Conservation (phyloP, 495 filamentous ascomycete genomes). For the Penicillium paradoxum region DNA sequence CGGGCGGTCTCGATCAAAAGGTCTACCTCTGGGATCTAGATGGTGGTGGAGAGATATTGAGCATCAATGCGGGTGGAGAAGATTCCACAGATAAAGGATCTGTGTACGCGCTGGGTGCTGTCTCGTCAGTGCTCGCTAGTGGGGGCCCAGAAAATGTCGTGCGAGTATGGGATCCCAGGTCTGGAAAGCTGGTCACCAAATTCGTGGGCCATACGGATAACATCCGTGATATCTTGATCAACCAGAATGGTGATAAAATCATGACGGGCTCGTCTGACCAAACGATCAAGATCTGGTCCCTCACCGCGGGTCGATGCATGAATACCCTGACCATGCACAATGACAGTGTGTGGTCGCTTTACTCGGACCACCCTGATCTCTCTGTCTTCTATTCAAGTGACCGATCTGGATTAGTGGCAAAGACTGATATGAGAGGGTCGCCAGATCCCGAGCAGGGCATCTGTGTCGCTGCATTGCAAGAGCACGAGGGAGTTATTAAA, state of each 20-base stretch:
- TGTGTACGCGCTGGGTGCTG: constrained; percentile 81
- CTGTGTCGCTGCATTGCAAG: constrained; percentile 81
- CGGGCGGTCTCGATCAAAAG: constrained; percentile 90
- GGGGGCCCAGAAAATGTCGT: constrained; percentile 94
- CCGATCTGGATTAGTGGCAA: constrained; percentile 83
- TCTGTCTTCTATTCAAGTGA: constrained; percentile 93
- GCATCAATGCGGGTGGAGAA: constrained; percentile 76
- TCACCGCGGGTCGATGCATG: constrained; percentile 91
- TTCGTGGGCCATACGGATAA: constrained; percentile 98
- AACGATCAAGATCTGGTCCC: constrained; percentile 96
- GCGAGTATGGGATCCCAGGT: constrained; percentile 84
- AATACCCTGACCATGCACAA: constrained; percentile 98
- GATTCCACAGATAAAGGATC: constrained; percentile 86
- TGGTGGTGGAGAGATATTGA: constrained; percentile 74
- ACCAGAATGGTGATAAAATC: constrained; percentile 79
- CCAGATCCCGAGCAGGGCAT: constrained; percentile 84
- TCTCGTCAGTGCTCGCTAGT: constrained; percentile 73
- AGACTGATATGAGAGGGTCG: constrained; percentile 78
- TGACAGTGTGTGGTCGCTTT: constrained; percentile 95
- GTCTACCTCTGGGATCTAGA: constrained; percentile 91
- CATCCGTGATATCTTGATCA: constrained; percentile 84
- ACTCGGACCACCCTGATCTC: constrained; percentile 78
- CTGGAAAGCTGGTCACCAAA: constrained; percentile 87
- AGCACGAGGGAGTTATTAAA: constrained; percentile 84
- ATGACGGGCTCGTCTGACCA: constrained; percentile 95